Evolutionary conservation across 371 early-diverging fungal species (phyloP), one percentile per base, ranked within the genome.

Genomic region (Hamiltosporidium tvaerminnensis): DNA sequence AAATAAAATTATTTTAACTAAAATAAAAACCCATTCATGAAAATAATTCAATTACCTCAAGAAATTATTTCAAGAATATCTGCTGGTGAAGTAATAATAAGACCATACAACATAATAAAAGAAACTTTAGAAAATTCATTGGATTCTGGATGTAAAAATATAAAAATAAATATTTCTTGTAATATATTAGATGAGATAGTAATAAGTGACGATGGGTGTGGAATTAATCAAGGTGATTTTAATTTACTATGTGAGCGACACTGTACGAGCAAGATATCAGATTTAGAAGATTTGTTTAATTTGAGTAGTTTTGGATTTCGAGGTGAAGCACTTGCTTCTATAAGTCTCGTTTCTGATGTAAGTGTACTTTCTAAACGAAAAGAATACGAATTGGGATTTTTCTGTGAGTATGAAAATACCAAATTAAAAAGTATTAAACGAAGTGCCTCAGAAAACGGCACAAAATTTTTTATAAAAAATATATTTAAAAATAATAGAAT

Each of bases 291-390:
- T 59, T 52, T 87, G 0, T 66, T 71, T 1, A 62, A 39, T 10
- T 69, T 84, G 2, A 30, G 48, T 0, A 81, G 81, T 2, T 84
- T 82, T 74, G 88, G 88, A 0, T 88, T 87, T 71, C 73, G 87
- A 41, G 98, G 98, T 12, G 97, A 96, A 72, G 97, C 96, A 0
- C 76, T 96, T 48, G 89, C 95, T 1, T 91, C 92, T 75, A 91
- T 97, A 56, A 87, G 87, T 35, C 86, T 87, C 61, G 84, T 91
- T 2, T 86, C 90, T 0, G 87, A 89, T 69, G 82, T 97, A 31
- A 84, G 85, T 9, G 86, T 97, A 63, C 85, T 85, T 0, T 86
- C 88, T 14, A 86, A 85, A 67, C 87, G 86, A 14, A 78, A 76
- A 7, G 84, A 84, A n/a, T 30, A 23, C 23, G 5, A 14, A 10